These are phyloP conservation scores for Geranomyces variabilis DNA, from an alignment of 192 early-diverging fungal genomes.

Conservation along the genomic window DNA sequence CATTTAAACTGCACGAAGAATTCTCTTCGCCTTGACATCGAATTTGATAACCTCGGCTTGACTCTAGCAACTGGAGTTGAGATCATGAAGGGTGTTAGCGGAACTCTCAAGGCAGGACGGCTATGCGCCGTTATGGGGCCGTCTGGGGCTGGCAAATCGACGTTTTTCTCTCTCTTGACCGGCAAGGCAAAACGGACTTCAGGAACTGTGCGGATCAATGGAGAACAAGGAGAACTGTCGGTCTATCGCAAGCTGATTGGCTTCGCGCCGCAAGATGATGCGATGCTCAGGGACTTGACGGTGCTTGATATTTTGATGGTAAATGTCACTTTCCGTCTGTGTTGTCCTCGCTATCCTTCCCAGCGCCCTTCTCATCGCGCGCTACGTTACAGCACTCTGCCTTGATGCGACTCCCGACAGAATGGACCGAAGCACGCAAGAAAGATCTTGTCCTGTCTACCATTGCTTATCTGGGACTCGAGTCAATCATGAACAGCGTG, in stretches of 20 bases:
- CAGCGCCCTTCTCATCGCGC: background rate
- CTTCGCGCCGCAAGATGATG: slow-evolving; percentile 76
- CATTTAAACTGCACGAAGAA: too few species aligned
- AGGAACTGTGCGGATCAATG: slow-evolving; percentile 63
- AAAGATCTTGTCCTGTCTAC: slow-evolving; percentile 62
- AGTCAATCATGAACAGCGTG: slow-evolving; percentile 53
- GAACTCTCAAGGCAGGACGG: slow-evolving; percentile 52
- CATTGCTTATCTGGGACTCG: slow-evolving; percentile 60
- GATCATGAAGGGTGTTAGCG: slow-evolving; percentile 63
- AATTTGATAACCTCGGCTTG: slow-evolving; percentile 54
- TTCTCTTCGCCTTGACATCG: slow-evolving; percentile 54
- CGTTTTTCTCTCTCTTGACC: slow-evolving; percentile 67
- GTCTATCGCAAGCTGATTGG: slow-evolving; percentile 71
- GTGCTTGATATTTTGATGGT: slow-evolving; percentile 62
- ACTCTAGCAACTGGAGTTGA: slow-evolving; percentile 45
- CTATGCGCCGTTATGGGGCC: slow-evolving; percentile 65
- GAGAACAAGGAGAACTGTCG: slow-evolving; percentile 57
- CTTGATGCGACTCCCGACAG: slow-evolving; percentile 62
- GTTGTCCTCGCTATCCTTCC: background rate
- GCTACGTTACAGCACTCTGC: slow-evolving; percentile 57
- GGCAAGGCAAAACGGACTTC: slow-evolving; percentile 58
- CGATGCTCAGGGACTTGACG: slow-evolving; percentile 69
- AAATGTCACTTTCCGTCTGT: background rate
- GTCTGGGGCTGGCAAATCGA: slow-evolving; percentile 59
- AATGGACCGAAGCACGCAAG: slow-evolving; percentile 40